Evolutionary conservation across 371 early-diverging fungal genomes (phyloP), one percentile per base, ranked within the genome.

Genomic region (Neoconidiobolus thromboides): DNA sequence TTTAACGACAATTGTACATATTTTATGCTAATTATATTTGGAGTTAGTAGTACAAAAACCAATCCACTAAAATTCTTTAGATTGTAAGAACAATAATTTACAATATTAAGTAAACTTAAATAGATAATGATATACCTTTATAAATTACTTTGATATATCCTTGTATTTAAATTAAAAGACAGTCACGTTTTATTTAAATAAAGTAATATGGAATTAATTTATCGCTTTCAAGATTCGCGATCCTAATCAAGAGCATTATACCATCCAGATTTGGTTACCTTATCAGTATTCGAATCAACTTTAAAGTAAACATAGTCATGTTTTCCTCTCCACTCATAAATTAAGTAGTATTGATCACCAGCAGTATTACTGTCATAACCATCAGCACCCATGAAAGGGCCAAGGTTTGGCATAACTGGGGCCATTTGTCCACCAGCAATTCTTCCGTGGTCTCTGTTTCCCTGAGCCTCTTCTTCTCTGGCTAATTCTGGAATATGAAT

Each of bases 251-350:
- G 65, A 2, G 75, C 69, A 55, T 70, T 64, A 51, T 72, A 71
- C 76, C 76, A 76, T 2, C 66, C 68, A 41, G 74, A 71, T 46
- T 69, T 66, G 37, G 71, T 59, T 42, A 76, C 76, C 3, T 66
- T 63, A 59, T 76, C 76, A 55, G 67, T 70, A 57, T 51, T 26
- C 4, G 76, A 67, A 62, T 76, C 72, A 43, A 76, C 63, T 68
- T 76, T 71, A 64, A 79, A 81, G 67, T 71, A 78, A n/a, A 78
- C 65, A 60, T 76, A 82, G 56, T 81, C 82, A 51, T 78, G 77
- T 60, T 74, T 74, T 36, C 74, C 76, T 57, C 80, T 68, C 80
- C 80, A 80, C 40, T 80, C 72, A 67, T 82, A 82, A 46, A 79
- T 67, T 41, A 79, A 63, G 59, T 73, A 76, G 48, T 43, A 48